phyloP scores from a whole-genome alignment of 2,329 filamentous ascomycete species.

The Aspergillus fructus region DNA sequence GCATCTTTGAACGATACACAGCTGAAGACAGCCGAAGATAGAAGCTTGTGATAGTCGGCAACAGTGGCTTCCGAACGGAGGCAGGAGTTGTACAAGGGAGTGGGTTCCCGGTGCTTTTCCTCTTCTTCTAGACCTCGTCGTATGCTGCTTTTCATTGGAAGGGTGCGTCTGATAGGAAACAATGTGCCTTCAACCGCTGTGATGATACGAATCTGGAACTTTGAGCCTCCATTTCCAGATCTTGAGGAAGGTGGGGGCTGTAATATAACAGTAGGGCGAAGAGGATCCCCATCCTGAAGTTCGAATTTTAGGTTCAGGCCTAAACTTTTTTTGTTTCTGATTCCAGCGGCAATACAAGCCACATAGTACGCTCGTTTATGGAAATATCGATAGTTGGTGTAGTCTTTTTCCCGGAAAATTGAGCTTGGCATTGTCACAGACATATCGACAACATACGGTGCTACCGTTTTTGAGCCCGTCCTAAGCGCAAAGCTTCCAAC shows the following conservation, averaged over 20 bases:
- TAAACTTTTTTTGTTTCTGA: slow-evolving; percentile 59
- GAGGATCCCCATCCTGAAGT: slow-evolving; percentile 68
- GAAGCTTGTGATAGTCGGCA: slow-evolving; percentile 70
- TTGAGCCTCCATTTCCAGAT: slow-evolving; percentile 40
- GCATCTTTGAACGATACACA: slow-evolving; percentile 77
- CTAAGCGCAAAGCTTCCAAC: slow-evolving; percentile 82
- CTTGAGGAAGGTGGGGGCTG: slow-evolving; percentile 32
- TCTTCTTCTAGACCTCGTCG: slow-evolving; percentile 52
- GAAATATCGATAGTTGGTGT: slow-evolving; percentile 87
- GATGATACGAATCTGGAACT: slow-evolving; percentile 70
- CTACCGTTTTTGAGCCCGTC: slow-evolving; percentile 64
- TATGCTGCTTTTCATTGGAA: slow-evolving; percentile 68
- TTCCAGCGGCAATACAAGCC: slow-evolving; percentile 71
- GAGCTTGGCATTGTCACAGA: slow-evolving; percentile 77
- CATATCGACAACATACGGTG: slow-evolving; percentile 68
- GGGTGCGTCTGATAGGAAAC: slow-evolving; percentile 71
- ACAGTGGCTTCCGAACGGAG: slow-evolving; percentile 75
- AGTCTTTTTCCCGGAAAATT: slow-evolving; percentile 92
- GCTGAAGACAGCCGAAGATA: slow-evolving; percentile 67
- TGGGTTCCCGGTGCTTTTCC: slow-evolving; percentile 52
- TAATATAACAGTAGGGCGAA: slow-evolving; percentile 68
- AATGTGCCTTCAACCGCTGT: slow-evolving; percentile 68
- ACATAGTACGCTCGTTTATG: slow-evolving; percentile 92
- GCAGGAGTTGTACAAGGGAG: slow-evolving; percentile 86
- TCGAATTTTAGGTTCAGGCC: slow-evolving; percentile 63